Evolutionary conservation across 768 basidiomycete species (phyloP).

Genomic region (Kwoniella bestiolae): DNA sequence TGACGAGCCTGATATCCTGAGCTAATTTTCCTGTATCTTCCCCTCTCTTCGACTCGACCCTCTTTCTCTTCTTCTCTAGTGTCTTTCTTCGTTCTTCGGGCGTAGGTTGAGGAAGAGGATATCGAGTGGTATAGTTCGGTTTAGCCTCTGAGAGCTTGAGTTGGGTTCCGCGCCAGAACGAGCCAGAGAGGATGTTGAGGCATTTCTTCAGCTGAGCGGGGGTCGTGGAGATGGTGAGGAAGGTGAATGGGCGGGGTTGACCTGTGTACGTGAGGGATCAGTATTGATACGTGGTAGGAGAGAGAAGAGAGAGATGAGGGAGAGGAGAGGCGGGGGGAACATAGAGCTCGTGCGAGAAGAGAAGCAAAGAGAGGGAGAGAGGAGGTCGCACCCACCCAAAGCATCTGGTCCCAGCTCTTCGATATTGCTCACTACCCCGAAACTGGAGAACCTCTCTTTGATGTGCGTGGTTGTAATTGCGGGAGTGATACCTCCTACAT

Average conservation of each 20-base stretch:
- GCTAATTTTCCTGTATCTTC: conserved; percentile 47
- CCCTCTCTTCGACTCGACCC: conserved; percentile 26
- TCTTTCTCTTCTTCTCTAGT: conserved; percentile 38
- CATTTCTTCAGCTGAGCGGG: conserved; percentile 48
- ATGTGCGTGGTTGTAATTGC: conserved; percentile 46
- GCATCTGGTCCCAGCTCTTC: conserved; percentile 39
- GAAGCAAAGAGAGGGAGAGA: neutral
- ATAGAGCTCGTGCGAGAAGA: neutral
- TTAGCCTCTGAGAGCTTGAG: conserved; percentile 53
- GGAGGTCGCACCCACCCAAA: conserved; percentile 30
- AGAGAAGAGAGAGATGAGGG: neutral
- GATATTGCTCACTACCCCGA: conserved; percentile 41
- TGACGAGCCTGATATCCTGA: conserved; percentile 50
- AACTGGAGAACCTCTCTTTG: conserved; percentile 47
- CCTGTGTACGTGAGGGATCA: conserved; percentile 23
- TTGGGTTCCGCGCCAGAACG: conserved; percentile 53
- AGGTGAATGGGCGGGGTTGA: conserved; percentile 47
- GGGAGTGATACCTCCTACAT: conserved; percentile 46
- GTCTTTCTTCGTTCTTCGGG: conserved; percentile 14
- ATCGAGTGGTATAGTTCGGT: conserved; percentile 26
- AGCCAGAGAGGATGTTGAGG: conserved; percentile 53
- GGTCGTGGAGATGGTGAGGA: conserved; percentile 43
- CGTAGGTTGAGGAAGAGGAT: conserved; percentile 6
- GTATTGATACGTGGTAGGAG: too few relatives aligned
- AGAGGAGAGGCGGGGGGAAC: neutral